Evolutionary conservation across 768 basidiomycete species (phyloP), one percentile per base, ranked within the genome.

Genomic region (Trametes elegans): DNA sequence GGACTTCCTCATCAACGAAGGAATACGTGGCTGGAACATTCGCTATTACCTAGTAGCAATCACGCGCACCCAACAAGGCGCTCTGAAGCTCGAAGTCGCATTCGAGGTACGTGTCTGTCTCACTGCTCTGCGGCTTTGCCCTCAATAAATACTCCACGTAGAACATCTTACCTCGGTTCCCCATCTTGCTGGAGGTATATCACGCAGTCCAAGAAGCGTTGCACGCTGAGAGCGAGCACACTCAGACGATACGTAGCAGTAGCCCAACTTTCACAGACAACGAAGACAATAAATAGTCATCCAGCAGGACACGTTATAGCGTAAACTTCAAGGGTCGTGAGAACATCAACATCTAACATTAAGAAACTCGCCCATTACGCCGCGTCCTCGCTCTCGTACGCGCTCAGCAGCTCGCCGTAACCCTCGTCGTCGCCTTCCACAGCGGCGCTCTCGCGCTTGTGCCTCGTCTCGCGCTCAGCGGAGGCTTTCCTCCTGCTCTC

Each of bases 361-460:
- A 21, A 35, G n/a, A 29, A 39, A 9, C 11, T 19, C 34, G 4
- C 19, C 26, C 36, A 49, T 14, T 41, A 53, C 26, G 35, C 42
- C 21, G 51, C 75, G 48, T 84, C 85, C 64, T 89, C 88, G 64
- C 88, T 89, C 71, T 90, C 88, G 63, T 91, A 91, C 18, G 88
- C 88, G 66, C 85, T 89, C 55, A 91, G 69, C 50, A 91, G 65
- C 11, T 90, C 89, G 61, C 85, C 87, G 50, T 89, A 90, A 3
- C 86, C 81, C 49, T 79, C 77, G 60, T 90, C 89, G 55, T 90
- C 88, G 4, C 89, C 88, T 55, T 90, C 87, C 49, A 86, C 85
- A 0, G 85, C 88, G 19, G 77, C 81, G 64, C 85, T 89, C 31
- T 85, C 83, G 34, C 81, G 74, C 40, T 69, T 64, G 49, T 68